Percentiles rank a stretch among this genome's conserved stretches.
Conservation (phyloP, 306 rosid species). For the Prunus mume region DNA sequence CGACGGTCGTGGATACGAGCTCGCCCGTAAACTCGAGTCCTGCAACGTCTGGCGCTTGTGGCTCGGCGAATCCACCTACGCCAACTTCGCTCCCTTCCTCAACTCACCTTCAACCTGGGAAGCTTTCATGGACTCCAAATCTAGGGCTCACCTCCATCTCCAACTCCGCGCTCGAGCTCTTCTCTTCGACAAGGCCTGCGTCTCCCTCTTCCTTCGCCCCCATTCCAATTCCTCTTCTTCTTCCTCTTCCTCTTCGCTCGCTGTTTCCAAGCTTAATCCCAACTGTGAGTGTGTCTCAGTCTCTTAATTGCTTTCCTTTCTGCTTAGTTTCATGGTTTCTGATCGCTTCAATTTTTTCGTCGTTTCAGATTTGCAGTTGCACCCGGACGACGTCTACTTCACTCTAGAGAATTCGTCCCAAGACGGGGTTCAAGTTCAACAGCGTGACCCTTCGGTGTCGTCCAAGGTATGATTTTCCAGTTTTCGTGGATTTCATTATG, state of each 20-base stretch:
- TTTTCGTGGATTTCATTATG: not conserved
- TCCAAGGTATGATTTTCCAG: conserved; percentile 42
- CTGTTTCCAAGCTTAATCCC: conserved; percentile 61
- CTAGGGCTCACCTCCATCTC: conserved; percentile 71
- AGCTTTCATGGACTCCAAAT: conserved; percentile 68
- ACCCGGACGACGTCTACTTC: conserved; percentile 80
- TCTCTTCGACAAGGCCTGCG: conserved; percentile 82
- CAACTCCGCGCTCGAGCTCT: conserved; percentile 93
- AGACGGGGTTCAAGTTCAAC: conserved; percentile 47
- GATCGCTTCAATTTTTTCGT: not conserved
- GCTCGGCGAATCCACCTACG: conserved; percentile 74
- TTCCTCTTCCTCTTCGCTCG: conserved; percentile 30
- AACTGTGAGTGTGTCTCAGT: conserved; percentile 35
- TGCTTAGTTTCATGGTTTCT: not conserved
- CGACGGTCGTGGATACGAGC: conserved; percentile 84
- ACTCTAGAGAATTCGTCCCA: conserved; percentile 52
- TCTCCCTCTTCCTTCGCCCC: conserved; percentile 59
- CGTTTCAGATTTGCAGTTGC: conserved; percentile 66
- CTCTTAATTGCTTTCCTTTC: not conserved
- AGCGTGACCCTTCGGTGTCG: conserved; percentile 36
- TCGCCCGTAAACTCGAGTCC: conserved; percentile 67
- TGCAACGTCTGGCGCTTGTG: conserved; percentile 71
- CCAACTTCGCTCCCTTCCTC: conserved; percentile 57
- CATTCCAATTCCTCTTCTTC: conserved; percentile 31
- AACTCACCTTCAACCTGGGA: conserved; percentile 78